These are phyloP conservation scores for Dictyostelium intermedium DNA, from an alignment of 78 protist species.

Conservation along the genomic window DNA sequence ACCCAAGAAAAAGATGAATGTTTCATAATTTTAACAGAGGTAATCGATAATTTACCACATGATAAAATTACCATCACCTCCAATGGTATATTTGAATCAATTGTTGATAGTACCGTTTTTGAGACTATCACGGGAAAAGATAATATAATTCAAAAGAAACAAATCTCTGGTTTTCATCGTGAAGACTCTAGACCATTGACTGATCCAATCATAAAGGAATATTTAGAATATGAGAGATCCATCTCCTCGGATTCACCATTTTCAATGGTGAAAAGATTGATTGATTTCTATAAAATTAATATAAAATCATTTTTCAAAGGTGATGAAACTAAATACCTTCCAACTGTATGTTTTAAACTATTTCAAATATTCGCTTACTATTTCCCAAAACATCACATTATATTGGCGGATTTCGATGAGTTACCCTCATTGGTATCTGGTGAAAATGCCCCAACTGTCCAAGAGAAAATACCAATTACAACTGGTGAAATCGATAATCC, in stretches of 20 bases:
- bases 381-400: slow-evolving; percentile 64
- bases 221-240: neutral
- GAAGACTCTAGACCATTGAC: neutral
- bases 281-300: neutral
- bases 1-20: slow-evolving; percentile 37
- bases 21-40: slow-evolving; percentile 57
- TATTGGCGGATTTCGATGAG: slow-evolving; percentile 54
- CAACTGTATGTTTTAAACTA: slow-evolving; percentile 59
- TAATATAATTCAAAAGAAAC: neutral
- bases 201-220: slow-evolving; percentile 52
- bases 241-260: neutral
- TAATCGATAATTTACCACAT: slow-evolving; percentile 70
- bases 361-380: slow-evolving; percentile 43
- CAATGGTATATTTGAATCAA: slow-evolving; percentile 29
- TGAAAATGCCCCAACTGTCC: slow-evolving; percentile 76
- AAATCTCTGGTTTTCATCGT: neutral
- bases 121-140: neutral
- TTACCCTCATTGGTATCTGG: slow-evolving; percentile 45
- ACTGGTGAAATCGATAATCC: neutral
- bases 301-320: slow-evolving; percentile 11
- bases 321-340: slow-evolving; percentile 13
- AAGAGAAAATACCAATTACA: slow-evolving; percentile 37
- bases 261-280: neutral
- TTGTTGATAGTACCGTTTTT: neutral
- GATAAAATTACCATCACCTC: slow-evolving; percentile 21